These are phyloP conservation scores for Guillardia theta DNA, from an alignment of 78 protist genomes.

Conservation along the genomic window DNA sequence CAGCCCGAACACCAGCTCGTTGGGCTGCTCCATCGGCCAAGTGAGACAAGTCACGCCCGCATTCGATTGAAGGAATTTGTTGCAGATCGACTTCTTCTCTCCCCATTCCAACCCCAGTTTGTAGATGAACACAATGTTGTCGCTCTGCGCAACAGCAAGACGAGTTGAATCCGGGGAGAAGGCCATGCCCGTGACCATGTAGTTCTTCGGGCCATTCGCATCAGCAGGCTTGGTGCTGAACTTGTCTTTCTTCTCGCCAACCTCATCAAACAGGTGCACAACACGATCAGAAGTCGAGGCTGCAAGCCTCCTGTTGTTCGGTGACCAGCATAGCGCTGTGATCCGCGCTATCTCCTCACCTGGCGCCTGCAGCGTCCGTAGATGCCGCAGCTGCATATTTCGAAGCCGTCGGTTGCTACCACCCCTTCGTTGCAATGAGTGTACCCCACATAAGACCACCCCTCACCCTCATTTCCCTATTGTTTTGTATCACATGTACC, in stretches of 20 bases:
- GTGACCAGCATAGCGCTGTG: constrained; percentile 71
- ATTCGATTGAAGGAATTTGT: constrained; percentile 62
- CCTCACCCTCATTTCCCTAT: no score
- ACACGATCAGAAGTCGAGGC: constrained; percentile 56
- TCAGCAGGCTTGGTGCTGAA: constrained; percentile 73
- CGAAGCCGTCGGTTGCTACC: no score
- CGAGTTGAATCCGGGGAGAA: constrained; percentile 83
- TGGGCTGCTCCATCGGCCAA: constrained; percentile 74
- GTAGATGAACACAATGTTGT: constrained; percentile 85
- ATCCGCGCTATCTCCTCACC: constrained; percentile 45
- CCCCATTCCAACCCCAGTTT: constrained; percentile 85
- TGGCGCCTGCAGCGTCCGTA: constrained; percentile 59
- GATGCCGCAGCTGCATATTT: constrained; percentile 70
- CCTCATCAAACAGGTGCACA: constrained; percentile 78
- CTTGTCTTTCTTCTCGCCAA: constrained; percentile 70
- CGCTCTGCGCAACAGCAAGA: constrained; percentile 86
- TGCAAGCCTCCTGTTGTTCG: constrained; percentile 74
- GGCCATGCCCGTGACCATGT: constrained; percentile 67
- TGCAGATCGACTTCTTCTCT: constrained; percentile 81
- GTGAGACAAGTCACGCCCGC: constrained; percentile 70
- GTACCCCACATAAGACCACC: no score
- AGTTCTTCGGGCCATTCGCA: constrained; percentile 51
- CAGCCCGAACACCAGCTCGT: constrained; percentile 61
- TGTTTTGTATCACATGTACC: no score
- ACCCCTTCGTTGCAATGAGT: no score